Conservation (phyloP, 441 rosid species). For the Bruguiera hainesii region DNA sequence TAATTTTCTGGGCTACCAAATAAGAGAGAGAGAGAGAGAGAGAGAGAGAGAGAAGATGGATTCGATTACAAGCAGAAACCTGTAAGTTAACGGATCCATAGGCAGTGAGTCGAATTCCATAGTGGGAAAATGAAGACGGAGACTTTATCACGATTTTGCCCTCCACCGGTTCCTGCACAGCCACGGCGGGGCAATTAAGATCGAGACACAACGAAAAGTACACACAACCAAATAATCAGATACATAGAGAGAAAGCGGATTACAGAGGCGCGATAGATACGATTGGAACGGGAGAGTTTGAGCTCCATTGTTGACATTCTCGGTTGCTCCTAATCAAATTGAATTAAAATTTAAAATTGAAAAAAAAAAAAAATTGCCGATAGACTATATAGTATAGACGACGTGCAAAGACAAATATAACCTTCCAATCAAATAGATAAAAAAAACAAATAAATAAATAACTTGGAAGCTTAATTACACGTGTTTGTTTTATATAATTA, state of each 20-base stretch:
- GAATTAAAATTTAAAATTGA: too few relatives aligned
- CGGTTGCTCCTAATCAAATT: too few relatives aligned
- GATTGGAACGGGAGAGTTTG: conserved; percentile 61
- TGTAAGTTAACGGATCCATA: conserved; percentile 73
- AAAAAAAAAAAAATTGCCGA: too few relatives aligned
- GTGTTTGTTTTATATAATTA: too few relatives aligned
- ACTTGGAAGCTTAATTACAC: too few relatives aligned
- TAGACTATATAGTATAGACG: too few relatives aligned
- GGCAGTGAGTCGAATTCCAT: conserved; percentile 58
- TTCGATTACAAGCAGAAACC: conserved; percentile 31
- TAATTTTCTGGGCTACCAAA: conserved; percentile 1
- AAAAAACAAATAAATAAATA: too few relatives aligned
- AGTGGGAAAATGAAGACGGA: conserved; percentile 58
- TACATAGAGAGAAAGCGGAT: neutral
- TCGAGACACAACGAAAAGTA: neutral
- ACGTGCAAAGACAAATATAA: too few relatives aligned
- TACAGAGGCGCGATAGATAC: conserved; percentile 76
- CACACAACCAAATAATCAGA: neutral
- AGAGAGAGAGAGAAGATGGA: too few relatives aligned
- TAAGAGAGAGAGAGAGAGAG: neutral
- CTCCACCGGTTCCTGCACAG: conserved; percentile 54
- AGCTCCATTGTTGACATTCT: conserved; percentile 31
- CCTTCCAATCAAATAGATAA: too few relatives aligned
- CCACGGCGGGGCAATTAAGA: neutral
- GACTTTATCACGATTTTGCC: conserved; percentile 65